A percentile compares a stretch with the other conserved stretches of the same genome.
phyloP scores from a whole-genome alignment of 345 rosid species.

The Geranium brycei region DNA sequence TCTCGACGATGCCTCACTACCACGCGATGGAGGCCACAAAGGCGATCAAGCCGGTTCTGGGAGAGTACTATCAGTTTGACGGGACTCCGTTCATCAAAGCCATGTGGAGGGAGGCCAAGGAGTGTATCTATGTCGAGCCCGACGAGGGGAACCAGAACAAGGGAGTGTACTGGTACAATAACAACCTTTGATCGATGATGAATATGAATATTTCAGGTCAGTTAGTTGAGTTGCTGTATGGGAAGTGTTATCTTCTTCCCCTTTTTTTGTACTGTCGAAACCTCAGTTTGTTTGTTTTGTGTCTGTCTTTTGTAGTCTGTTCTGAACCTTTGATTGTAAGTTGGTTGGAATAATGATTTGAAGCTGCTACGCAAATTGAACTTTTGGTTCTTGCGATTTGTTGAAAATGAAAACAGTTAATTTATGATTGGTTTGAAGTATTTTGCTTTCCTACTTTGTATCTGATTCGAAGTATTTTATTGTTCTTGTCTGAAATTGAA shows the following conservation, averaged over 20 bases:
- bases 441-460: too few relatives aligned
- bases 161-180: conserved; percentile 79
- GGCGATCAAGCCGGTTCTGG: conserved; percentile 70
- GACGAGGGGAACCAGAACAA: conserved; percentile 45
- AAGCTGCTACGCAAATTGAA: not conserved
- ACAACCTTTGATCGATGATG: conserved; percentile 29
- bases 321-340: not conserved
- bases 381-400: too few relatives aligned
- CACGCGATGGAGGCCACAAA: conserved; percentile 84
- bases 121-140: conserved; percentile 66
- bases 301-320: not conserved
- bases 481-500: too few relatives aligned
- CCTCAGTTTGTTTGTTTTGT: not conserved
- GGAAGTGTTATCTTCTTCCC: not conserved
- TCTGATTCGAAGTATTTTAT: too few relatives aligned
- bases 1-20: conserved; percentile 85
- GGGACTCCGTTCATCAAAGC: conserved; percentile 57
- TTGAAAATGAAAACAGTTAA: too few relatives aligned
- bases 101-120: conserved; percentile 82
- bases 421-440: too few relatives aligned
- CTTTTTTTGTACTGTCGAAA: not conserved
- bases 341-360: not conserved
- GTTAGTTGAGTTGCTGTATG: not conserved
- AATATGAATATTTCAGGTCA: not conserved
- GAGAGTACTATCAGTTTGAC: conserved; percentile 71